Base-by-base conservation (phyloP, 208 protist species). In the Trypanosoma cruzi region DNA sequence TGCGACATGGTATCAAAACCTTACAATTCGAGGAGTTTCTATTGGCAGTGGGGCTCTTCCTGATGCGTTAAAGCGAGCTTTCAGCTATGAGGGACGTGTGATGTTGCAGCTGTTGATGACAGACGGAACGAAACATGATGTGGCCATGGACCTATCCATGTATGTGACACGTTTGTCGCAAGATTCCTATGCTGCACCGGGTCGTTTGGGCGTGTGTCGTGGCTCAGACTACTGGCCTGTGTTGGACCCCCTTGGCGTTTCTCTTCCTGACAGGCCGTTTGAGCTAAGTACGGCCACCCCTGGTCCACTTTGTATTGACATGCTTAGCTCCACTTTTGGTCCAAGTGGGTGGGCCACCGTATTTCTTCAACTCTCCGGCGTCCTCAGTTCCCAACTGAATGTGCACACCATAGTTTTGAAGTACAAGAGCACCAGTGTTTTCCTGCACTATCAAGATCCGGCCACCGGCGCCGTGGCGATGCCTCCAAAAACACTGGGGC, bases 291-390 rank as follows among this genome's bases (percentile, higher is more conserved):
- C 76, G 4, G 60, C 69, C 0, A 62, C 46, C 3, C 56, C 63
- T 49, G 63, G 58, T 34, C 64, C 56, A 34, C 79, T 95, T 26
- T 95, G 89, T 64, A 82, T 88, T 49, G 86, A 92, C 60, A 75
- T 75, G 59, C 80, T 88, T 40, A 89, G 85, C 70, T 83, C 82
- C 37, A 82, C 86, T 37, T 95, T 82, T 80, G 89, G 89, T 31
- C 84, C 84, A n/a, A 88, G 73, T 62, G 89, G 87, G 69, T 95
- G 89, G 89, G 89, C 86, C 8, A 70, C 90, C 10, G 82, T 95
- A 50, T 82, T 80, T 22, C 61, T 95, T 29, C 82, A 80, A 61
- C 69, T 86, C 28, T 80, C 84, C 5, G 72, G 66, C 46, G 73
- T 86, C 0, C 67, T 61, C 42, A 32, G 73, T 37, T 70, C 70